These are phyloP conservation scores for Claviceps sp. DNA, from an alignment of 2,329 filamentous ascomycete genomes.

Conservation along the genomic window DNA sequence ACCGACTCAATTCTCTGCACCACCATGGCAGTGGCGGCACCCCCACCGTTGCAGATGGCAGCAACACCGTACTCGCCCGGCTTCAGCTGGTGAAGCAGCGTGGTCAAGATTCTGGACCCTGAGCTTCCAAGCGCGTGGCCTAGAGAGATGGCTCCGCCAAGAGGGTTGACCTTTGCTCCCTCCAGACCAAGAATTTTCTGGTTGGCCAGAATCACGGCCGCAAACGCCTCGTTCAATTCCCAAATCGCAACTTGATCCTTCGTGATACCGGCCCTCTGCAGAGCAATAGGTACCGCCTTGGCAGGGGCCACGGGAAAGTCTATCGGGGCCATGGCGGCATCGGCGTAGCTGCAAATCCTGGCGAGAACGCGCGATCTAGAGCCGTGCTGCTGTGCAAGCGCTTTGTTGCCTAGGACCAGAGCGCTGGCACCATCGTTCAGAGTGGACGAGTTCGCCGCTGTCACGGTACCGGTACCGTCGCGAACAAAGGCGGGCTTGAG, in stretches of 20 bases:
- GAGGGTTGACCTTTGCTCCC: conserved; percentile 67
- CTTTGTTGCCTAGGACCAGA: conserved; percentile 70
- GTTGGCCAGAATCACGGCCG: conserved; percentile 88
- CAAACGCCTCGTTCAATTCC: conserved; percentile 99
- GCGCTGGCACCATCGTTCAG: conserved; percentile 93
- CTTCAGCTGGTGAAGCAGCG: conserved; percentile 80
- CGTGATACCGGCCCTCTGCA: conserved; percentile 78
- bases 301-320: conserved; percentile 91
- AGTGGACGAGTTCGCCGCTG: conserved; percentile 85
- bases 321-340: conserved; percentile 80
- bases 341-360: conserved; percentile 70
- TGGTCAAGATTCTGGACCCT: conserved; percentile 79
- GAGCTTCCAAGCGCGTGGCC: conserved; percentile 91
- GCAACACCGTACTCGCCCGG: conserved; percentile 88
- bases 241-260: conserved; percentile 86
- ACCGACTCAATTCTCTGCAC: conserved; percentile 65
- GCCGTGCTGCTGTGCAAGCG: conserved; percentile 69
- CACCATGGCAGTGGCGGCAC: conserved; percentile 80
- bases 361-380: conserved; percentile 70
- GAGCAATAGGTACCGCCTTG: conserved; percentile 80
- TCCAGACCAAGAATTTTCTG: conserved; percentile 80
- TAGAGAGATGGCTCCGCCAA: conserved; percentile 82
- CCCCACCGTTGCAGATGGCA: conserved; percentile 93
- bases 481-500: conserved; percentile 85
- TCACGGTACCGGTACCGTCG: conserved; percentile 79